These are phyloP conservation scores for Purshia tridentata DNA, from an alignment of 306 rosid species.

Conservation along the genomic window DNA sequence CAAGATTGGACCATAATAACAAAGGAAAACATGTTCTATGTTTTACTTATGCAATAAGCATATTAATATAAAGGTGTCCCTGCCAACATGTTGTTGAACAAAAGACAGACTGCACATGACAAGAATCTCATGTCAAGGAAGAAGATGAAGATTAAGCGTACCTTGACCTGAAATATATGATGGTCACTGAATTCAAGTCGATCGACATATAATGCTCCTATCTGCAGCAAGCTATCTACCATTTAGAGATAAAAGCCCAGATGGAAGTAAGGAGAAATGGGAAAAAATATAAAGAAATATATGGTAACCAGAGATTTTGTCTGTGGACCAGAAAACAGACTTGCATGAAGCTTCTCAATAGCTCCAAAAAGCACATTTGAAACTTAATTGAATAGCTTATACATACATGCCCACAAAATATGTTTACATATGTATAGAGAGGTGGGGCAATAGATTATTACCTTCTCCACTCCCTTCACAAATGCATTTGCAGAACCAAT, in stretches of 20 bases:
- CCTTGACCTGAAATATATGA: slow-evolving; percentile 60
- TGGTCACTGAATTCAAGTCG: slow-evolving; percentile 84
- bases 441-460: slow-evolving; percentile 26
- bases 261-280: background rate
- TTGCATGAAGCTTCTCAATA: slow-evolving; percentile 7
- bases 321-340: background rate
- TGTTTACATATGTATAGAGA: background rate
- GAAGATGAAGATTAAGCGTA: slow-evolving; percentile 15
- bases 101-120: background rate
- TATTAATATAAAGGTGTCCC: background rate
- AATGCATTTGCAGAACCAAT: slow-evolving; percentile 84
- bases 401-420: background rate
- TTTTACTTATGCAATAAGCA: background rate
- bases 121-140: slow-evolving; percentile 9
- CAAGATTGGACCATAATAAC: background rate
- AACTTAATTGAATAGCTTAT: background rate
- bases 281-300: background rate
- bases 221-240: slow-evolving; percentile 49
- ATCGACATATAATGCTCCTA: slow-evolving; percentile 65
- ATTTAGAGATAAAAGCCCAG: slow-evolving; percentile 31
- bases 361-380: slow-evolving; percentile 16
- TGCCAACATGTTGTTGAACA: background rate
- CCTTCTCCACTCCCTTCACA: slow-evolving; percentile 68
- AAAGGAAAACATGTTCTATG: background rate
- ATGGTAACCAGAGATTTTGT: slow-evolving; percentile 4